These are phyloP conservation scores for Didymosphaeria variabile DNA, from an alignment of 2,329 filamentous ascomycete species.

Conservation along the genomic window DNA sequence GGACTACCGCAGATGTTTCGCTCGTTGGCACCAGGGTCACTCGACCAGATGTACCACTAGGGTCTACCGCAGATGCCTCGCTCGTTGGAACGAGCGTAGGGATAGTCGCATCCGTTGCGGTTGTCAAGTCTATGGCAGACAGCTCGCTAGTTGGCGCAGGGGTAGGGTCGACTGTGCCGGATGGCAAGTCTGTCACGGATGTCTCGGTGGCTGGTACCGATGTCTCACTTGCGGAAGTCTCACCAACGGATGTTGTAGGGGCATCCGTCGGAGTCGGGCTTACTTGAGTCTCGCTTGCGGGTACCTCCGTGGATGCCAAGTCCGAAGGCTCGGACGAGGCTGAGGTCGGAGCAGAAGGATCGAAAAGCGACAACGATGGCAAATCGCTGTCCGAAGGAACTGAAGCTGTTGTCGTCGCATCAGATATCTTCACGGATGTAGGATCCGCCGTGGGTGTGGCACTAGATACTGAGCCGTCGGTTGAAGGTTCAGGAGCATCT, in stretches of 20 bases:
- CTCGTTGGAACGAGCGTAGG: neutral
- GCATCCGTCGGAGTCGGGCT: constrained; percentile 15
- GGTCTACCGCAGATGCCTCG: neutral
- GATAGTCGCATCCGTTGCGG: too few relatives aligned
- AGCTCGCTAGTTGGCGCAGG: neutral
- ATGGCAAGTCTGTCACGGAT: neutral
- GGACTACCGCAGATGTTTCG: neutral
- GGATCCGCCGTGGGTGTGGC: constrained; percentile 4
- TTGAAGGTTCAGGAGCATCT: neutral
- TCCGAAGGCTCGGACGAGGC: constrained; percentile 13
- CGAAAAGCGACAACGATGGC: constrained; percentile 12
- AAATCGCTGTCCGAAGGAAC: neutral
- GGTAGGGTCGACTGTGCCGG: neutral
- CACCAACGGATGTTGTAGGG: constrained; percentile 5
- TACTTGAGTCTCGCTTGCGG: constrained; percentile 21
- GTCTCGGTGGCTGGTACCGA: constrained; percentile 4
- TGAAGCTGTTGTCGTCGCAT: constrained; percentile 1
- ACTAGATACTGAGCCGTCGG: neutral
- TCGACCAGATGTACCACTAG: neutral
- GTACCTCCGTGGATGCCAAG: constrained; percentile 17
- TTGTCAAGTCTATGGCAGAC: neutral
- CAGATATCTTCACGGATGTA: neutral
- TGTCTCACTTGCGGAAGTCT: constrained; percentile 1
- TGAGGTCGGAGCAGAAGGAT: constrained; percentile 12
- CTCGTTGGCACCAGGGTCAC: neutral